Evolutionary conservation across 2,329 filamentous ascomycete species (phyloP).

Genomic region (Colletotrichum orbiculare): DNA sequence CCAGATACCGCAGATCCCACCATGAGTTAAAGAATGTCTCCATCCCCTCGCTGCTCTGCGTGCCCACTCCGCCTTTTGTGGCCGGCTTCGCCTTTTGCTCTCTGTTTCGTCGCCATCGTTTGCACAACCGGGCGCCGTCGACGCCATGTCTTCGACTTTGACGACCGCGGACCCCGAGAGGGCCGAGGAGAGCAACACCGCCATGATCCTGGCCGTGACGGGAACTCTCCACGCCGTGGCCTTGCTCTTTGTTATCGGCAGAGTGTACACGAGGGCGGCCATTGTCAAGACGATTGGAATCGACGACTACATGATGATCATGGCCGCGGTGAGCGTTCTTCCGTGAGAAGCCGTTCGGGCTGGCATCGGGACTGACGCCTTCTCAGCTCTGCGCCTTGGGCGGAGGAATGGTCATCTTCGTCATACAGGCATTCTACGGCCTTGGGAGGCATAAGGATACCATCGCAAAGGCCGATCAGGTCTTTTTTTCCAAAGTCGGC

Average conservation of each 20-base stretch:
- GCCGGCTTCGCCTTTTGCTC: background rate
- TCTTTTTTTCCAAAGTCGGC: constrained; percentile 51
- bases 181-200: constrained; percentile 42
- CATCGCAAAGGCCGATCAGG: constrained; percentile 46
- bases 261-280: constrained; percentile 38
- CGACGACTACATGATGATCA: constrained; percentile 45
- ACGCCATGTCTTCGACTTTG: constrained; percentile 16
- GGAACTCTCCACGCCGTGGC: constrained; percentile 41
- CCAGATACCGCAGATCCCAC: background rate
- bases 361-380: constrained; percentile 2
- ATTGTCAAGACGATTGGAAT: constrained; percentile 41
- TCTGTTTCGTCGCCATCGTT: too few relatives aligned
- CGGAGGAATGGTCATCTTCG: constrained; percentile 48
- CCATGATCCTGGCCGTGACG: constrained; percentile 39
- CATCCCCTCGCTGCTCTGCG: constrained; percentile 1
- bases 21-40: constrained; percentile 21
- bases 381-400: constrained; percentile 42
- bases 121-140: background rate
- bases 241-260: constrained; percentile 34
- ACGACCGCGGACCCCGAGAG: constrained; percentile 34
- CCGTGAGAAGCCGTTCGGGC: background rate
- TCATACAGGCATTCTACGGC: constrained; percentile 55
- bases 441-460: constrained; percentile 57
- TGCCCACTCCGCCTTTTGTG: constrained; percentile 5
- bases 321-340: constrained; percentile 41